phyloP scores from a whole-genome alignment of 176 grass and related monocot species.

The Neostapfia colusana region DNA sequence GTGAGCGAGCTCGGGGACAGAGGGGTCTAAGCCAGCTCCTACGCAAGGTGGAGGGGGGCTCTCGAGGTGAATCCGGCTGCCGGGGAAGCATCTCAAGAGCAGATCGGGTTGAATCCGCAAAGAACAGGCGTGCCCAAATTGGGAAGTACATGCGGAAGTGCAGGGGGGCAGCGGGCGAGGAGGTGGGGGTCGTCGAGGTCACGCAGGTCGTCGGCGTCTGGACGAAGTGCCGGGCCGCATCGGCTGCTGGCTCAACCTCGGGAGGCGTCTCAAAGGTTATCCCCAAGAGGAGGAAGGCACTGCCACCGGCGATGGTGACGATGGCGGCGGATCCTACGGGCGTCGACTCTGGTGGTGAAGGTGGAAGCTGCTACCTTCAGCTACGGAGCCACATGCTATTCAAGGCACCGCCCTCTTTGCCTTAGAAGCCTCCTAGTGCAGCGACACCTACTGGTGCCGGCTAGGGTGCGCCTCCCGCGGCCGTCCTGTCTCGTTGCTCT shows the following conservation, averaged over 20 bases:
- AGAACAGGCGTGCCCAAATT: conserved; percentile 43
- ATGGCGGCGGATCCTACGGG: not conserved
- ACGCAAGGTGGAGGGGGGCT: too few relatives aligned
- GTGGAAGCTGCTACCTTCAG: conserved; percentile 54
- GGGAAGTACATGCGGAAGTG: conserved; percentile 82
- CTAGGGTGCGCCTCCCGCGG: not conserved
- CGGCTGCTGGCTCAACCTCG: conserved; percentile 24
- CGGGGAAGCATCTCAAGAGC: too few relatives aligned
- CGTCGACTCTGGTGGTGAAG: not conserved
- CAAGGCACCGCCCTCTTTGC: conserved; percentile 25
- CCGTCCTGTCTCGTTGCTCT: conserved; percentile 54
- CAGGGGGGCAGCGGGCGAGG: conserved; percentile 42
- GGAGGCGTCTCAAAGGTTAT: conserved; percentile 1
- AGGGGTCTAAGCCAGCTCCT: too few relatives aligned
- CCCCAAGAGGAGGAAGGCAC: conserved; percentile 38
- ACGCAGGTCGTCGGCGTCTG: conserved; percentile 68
- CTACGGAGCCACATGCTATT: conserved; percentile 74
- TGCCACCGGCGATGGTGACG: not conserved
- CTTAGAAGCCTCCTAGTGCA: not conserved
- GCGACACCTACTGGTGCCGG: not conserved
- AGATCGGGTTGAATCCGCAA: too few relatives aligned
- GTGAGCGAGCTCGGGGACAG: too few relatives aligned
- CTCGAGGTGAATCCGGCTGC: too few relatives aligned
- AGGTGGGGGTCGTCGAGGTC: conserved; percentile 63
- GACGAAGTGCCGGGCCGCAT: conserved; percentile 55